Evolutionary conservation across 192 early-diverging fungal genomes (phyloP), one percentile per base, ranked within the genome.

Genomic region (Endogone sp.): DNA sequence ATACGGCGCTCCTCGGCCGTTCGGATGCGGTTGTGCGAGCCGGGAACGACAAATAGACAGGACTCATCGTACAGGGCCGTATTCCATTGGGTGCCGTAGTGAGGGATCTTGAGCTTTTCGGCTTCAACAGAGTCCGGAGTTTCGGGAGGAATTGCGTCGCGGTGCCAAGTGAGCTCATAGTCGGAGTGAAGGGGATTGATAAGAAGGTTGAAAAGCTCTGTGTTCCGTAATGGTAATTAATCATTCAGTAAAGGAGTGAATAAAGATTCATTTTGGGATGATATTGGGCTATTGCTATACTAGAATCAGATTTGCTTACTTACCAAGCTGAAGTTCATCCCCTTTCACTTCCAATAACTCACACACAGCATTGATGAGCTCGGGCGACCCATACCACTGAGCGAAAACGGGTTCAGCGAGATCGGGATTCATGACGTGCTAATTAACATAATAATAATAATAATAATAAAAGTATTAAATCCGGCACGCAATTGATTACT

Each of bases 11-110:
- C 82, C 29, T 76, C 73, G 31, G 63, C 8, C 13, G 82, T 81
- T 22, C 79, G 64, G 44, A 81, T 61, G 25, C 82, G 70, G 70
- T 69, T 64, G 64, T 83, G 82, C 20, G 79, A 81, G 49, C 65
- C 60, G 55, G 82, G 82, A 9, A 83, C 68, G 57, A 83, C 75
- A 24, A 67, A 80, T 28, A 83, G 65, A 56, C 82, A 83, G 2
- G 73, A 62, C 29, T 83, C 82, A 26, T 81, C 79, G 67, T 81
- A 83, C 56, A 83, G 61, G 44, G 82, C 82, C 64, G 79, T 81
- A 56, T 83, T 83, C 81, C 81, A 83, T 66, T 83, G 81, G 8
- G 81, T 83, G 21, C 81, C 81, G 69, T 81, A 79, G 60, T 81
- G 81, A 29, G 79, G 79, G 62, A 81, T 79, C 4, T 68, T 65